Evolutionary conservation across 495 filamentous ascomycete species (phyloP), one percentile per base, ranked within the genome.

Genomic region (Paragyromitra xinjiangensis): DNA sequence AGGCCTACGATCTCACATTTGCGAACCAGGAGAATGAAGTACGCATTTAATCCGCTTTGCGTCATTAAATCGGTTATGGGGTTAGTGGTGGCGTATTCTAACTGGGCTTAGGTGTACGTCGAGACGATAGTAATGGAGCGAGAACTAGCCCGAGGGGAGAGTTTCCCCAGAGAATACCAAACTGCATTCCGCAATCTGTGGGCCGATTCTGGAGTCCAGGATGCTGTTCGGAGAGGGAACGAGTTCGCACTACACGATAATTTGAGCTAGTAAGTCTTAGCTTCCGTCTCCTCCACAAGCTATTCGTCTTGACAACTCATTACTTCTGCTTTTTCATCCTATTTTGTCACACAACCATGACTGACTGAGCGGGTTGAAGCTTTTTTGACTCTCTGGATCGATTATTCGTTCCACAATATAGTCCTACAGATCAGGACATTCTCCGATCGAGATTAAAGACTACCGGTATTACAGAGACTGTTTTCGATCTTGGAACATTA

Each of bases 181-280:
- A 84, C 89, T 83, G 93, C 96, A 4, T 92, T 97, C 87, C 91
- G 91, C 81, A 87, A 87, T 44, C 88, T 98, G 72, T 99, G 95
- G 95, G 85, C 84, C 14, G 95, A 99, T 83, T 81, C 81, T 45
- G 94, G 94, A 37, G 92, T 99, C 11, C 93, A 94, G 83, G 87
- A 91, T 80, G 93, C 93, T 48, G 93, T 98, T 75, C 88, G 89
- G 68, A 92, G 94, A 80, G 95, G 95, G 65, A 95, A 97, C 82
- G 96, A 98, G 85, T 99, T 94, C 84, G 95, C 95, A 48, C 88
- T 99, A 45, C 94, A 98, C 82, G 95, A 99, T 83, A 98, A 97
- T 75, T 84, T 97, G 78, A 89, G 89, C 84, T 99, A 98, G 95
- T 99, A 86, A 85, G 93, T 86, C 63, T 80, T 72, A 72, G 64